phyloP scores from a whole-genome alignment of 371 early-diverging fungal genomes.

The Mortierella sp. region DNA sequence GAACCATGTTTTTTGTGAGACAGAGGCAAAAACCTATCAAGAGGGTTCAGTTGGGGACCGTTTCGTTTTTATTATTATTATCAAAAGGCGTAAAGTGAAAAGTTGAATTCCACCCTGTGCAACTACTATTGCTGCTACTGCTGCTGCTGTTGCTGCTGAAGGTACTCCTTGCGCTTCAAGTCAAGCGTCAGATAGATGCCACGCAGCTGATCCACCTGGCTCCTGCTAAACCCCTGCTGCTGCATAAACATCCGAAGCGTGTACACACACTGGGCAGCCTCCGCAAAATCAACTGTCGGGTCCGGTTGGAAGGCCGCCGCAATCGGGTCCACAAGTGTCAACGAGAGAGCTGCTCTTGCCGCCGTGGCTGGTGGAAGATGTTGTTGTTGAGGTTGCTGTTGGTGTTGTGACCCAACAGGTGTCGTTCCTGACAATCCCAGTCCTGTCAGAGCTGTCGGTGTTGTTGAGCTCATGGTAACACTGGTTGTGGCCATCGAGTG shows the following conservation, averaged over 20 bases:
- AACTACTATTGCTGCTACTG: background rate
- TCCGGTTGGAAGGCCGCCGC: constrained; percentile 31
- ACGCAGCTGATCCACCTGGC: constrained; percentile 24
- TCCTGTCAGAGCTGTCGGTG: background rate
- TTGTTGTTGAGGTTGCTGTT: background rate
- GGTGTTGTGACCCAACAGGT: constrained; percentile 2
- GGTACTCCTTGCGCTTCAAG: constrained; percentile 16
- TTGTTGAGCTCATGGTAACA: background rate
- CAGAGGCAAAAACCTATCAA: too few species aligned
- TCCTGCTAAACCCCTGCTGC: constrained; percentile 29
- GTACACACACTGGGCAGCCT: constrained; percentile 33
- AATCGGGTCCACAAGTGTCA: constrained; percentile 30
- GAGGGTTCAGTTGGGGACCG: too few species aligned
- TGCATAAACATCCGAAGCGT: constrained; percentile 46
- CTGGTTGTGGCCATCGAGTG: constrained; percentile 4
- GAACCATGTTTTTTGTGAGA: too few species aligned
- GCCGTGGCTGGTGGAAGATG: constrained; percentile 12
- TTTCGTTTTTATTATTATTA: too few species aligned
- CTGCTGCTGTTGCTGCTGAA: constrained; percentile 10
- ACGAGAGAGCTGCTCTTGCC: constrained; percentile 18
- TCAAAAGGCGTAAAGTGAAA: too few species aligned
- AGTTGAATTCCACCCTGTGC: too few species aligned
- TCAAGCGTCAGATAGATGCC: constrained; percentile 30
- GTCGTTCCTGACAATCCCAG: background rate
- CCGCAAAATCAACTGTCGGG: constrained; percentile 33